A percentile compares a stretch with the other conserved stretches of the same genome.
Evolutionary conservation across 2,329 filamentous ascomycete species (phyloP).

Genomic region (Rhinocladiella mackenziei): DNA sequence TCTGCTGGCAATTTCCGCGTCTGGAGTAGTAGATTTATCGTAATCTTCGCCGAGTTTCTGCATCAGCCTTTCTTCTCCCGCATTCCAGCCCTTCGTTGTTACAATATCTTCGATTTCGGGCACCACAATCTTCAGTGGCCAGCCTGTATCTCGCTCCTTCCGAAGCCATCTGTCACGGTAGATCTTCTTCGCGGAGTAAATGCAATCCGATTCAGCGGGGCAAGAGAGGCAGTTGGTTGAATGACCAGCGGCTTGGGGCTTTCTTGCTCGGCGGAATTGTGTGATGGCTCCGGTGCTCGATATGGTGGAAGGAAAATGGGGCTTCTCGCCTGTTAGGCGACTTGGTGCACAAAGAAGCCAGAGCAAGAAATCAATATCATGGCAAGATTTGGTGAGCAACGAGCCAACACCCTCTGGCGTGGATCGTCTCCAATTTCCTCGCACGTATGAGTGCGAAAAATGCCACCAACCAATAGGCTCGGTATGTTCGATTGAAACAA

Average conservation of each 20-base stretch:
- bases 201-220: constrained; percentile 67
- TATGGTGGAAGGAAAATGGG: constrained; percentile 73
- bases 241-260: constrained; percentile 67
- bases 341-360: constrained; percentile 82
- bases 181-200: constrained; percentile 79
- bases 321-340: constrained; percentile 40
- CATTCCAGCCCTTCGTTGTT: constrained; percentile 41
- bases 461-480: constrained; percentile 98
- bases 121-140: constrained; percentile 86
- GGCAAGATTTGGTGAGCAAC: constrained; percentile 89
- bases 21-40: constrained; percentile 49
- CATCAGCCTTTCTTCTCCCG: constrained; percentile 52
- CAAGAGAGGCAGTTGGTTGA: constrained; percentile 84
- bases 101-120: constrained; percentile 83
- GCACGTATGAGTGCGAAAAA: constrained; percentile 84
- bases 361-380: constrained; percentile 88
- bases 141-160: constrained; percentile 60
- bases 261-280: constrained; percentile 70
- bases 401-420: constrained; percentile 68
- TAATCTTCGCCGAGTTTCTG: constrained; percentile 53
- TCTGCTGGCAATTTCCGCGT: constrained; percentile 48
- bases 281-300: constrained; percentile 72
- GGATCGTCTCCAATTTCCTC: constrained; percentile 87
- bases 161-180: constrained; percentile 68
- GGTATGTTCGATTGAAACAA: constrained; percentile 82